Evolutionary conservation across 306 rosid species (phyloP).

Genomic region (Oemleria cerasiformis): DNA sequence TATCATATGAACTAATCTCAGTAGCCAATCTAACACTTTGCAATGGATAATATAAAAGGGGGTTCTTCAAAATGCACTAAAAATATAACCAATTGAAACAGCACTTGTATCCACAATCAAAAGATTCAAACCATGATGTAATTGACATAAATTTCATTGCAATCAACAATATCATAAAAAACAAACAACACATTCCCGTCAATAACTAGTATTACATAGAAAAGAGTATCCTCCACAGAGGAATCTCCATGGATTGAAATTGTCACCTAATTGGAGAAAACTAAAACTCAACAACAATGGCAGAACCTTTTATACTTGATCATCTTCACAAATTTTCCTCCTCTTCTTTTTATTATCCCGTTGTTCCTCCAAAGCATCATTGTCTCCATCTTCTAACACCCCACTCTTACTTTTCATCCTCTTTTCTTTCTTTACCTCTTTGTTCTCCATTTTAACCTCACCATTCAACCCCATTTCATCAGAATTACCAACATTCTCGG

Average conservation of each 20-base stretch:
- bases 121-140: neutral
- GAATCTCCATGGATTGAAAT: neutral
- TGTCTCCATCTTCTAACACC: neutral
- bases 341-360: slow-evolving; percentile 27
- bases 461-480: neutral
- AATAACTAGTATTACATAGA: neutral
- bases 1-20: neutral
- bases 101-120: neutral
- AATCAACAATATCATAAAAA: neutral
- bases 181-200: neutral
- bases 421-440: slow-evolving; percentile 10
- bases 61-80: neutral
- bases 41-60: neutral
- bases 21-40: neutral
- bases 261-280: slow-evolving; percentile 1
- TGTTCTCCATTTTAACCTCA: slow-evolving; percentile 4
- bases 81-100: neutral
- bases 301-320: neutral
- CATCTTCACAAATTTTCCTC: slow-evolving; percentile 4
- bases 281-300: neutral
- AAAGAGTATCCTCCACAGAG: neutral
- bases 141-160: slow-evolving; percentile 1
- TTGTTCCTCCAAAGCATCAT: slow-evolving; percentile 12
- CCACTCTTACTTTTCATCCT: slow-evolving; percentile 16
- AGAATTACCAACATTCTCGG: neutral